Evolutionary conservation across 805 yeast genomes (phyloP), one percentile per base, ranked within the genome.

Genomic region (Barnettozyma botsteinii): DNA sequence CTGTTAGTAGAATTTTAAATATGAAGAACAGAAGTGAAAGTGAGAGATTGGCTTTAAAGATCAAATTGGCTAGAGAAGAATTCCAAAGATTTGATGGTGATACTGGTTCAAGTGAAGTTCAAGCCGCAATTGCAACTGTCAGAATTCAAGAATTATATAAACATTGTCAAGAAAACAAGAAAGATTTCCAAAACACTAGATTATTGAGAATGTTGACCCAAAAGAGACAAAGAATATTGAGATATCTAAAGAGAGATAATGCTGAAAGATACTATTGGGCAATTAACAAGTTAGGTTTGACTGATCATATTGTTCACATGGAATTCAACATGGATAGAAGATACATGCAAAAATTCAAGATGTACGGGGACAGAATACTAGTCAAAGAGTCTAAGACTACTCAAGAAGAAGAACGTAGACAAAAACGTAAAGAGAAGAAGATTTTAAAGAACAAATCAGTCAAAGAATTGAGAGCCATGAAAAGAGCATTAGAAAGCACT

Each of bases 41-140:
- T 15, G 88, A 85, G 47, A 67, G 69, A 42, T 67, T 72, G 53
- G 75, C 76, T 48, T 59, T 75, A 49, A 83, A 86, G 22, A 67
- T 77, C 2, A 64, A 64, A 33, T 60, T 82, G 33, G 96, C 97
- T 1, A 70, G 77, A 37, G 65, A 73, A 51, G 97, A 91, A 64
- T 89, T 91, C 61, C 79, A 77, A 51, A 72, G 95, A 54, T 71
- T 73, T 48, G 87, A 80, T 33, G 96, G 95, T 39, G 98, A 93
- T 60, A 85, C 96, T 1, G 97, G 95, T 3, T 85, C 96, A 2
- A 79, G 95, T 39, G 98, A 91, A 64, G 96, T 89, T 20, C 97
- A 89, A 63, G 96, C 98, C 2, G 98, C 97, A 3, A 73, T 85
- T 21, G 66, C 81, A 66, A 87, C 98, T 0, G 81, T 86, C 35